Base-by-base conservation (phyloP, 768 basidiomycete genomes). In the Pleurotus platypus region DNA sequence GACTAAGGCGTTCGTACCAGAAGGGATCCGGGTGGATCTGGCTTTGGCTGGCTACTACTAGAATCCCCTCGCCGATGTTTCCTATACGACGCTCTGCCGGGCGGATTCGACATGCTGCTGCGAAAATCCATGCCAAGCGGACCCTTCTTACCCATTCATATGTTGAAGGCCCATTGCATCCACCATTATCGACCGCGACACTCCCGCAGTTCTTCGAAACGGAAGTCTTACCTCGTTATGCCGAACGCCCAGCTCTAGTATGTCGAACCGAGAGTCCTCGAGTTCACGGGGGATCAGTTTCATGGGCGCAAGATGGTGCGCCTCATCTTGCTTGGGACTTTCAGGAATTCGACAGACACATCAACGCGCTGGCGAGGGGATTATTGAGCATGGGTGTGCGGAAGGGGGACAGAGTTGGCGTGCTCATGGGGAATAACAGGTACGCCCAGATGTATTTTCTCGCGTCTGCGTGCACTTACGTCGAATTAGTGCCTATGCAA, bases 391-490 rank as follows among this genome's bases (percentile, higher is more conserved):
- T 92, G 72, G 90, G 90, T 13, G 84, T 94, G 3, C 71, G 74
- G 66, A 87, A 81, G 65, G 91, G 92, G 0, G 89, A 92, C 61
- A 76, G 91, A 6, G 84, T 93, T 18, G 92, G 80, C 0, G 87
- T 91, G 5, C 70, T 92, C 39, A 90, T 93, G 90, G 91, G 90
- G 4, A 94, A 92, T 59, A 89, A 82, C 58, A 93, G 91, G 91
- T 89, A 61, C 37, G 73, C 61, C 53, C 30, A 35, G 30, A 35
- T 9, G 30, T 35, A 3, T 2, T 2, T 24, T 22, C 40, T 12
- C 5, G 24, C 42, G 18, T n/a, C 18, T 39, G 26, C 26, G 57
- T 46, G 38, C 8, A 11, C 5, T 48, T 37, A 16, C 27, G 2
- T 18, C 30, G 20, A 5, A 48, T 27, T 56, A 92, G 90, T 64